Evolutionary conservation across 1,284 basidiomycete genomes (phyloP), one percentile per base, ranked within the genome.

Genomic region (Pseudozyma hubeiensis): DNA sequence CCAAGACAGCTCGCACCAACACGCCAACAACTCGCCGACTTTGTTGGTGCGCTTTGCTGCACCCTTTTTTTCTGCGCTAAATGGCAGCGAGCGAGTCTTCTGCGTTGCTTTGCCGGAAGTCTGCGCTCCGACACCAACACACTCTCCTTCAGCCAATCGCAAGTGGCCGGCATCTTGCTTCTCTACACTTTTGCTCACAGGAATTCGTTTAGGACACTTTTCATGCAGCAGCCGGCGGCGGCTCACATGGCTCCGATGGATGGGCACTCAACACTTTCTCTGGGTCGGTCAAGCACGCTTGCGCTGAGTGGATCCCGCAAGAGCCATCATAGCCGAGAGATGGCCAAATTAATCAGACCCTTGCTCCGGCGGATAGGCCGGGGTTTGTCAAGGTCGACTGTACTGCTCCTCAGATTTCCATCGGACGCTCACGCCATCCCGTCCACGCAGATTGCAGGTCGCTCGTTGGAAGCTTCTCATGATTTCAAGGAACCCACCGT

Each of bases 121-220:
- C 48, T 44, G 56, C 61, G 56, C 45, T 69, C 66, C 61, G 64
- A 66, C n/a, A 49, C 30, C 56, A 35, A 66, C n/a, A 49, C 30
- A 56, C 35, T 54, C 17, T 16, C 39, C 19, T 24, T 43, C 37
- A 13, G 31, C 51, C 51, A 53, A 53, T 37, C 35, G 35, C 14
- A 14, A 5, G 14, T 52, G 37, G n/a, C 37, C 49, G 49, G 49
- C 37, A 16, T 17, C 49, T 51, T 51, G 10, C 10, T 51, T 31
- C 30, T 3, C 48, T 49, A 34, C 48, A 49, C 48, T 24, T 24
- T 24, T 24, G 24, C 24, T 24, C 24, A 24, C 24, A 24, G 24
- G 24, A 24, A 4, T 24, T 24, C 24, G 24, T 24, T 24, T 24
- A 24, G 24, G 24, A 24, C 24, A 24, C 35, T 37, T 33, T 33